A percentile compares a stretch with the other conserved stretches of the same genome.
Evolutionary conservation across 129 eudicot genomes (phyloP).

Genomic region (Flaveria sonorensis): DNA sequence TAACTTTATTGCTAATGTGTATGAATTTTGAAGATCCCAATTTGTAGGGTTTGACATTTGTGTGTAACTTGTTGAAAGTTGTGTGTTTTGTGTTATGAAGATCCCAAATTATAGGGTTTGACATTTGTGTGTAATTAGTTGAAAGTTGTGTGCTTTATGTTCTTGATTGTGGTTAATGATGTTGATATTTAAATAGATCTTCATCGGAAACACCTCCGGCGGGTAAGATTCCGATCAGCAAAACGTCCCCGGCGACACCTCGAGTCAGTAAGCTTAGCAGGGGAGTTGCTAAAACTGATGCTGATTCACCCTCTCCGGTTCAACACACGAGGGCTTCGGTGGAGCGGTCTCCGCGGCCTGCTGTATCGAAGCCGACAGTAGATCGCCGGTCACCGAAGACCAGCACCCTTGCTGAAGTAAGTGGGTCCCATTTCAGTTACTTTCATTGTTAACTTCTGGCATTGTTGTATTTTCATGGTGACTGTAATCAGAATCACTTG

Average conservation of each 20-base stretch:
- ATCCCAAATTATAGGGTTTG: background rate
- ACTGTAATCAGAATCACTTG: no score
- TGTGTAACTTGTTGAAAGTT: background rate
- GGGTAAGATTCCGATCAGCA: slow-evolving; percentile 51
- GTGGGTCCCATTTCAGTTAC: slow-evolving; percentile 25
- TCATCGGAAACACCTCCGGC: slow-evolving; percentile 40
- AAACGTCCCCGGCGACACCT: slow-evolving; percentile 73
- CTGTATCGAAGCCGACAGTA: slow-evolving; percentile 57
- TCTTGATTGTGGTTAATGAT: slow-evolving; percentile 20
- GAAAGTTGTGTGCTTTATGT: background rate
- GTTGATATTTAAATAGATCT: slow-evolving; percentile 50
- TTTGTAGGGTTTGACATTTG: slow-evolving; percentile 18
- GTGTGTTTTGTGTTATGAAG: background rate
- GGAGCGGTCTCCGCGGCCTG: slow-evolving; percentile 72
- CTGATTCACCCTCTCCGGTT: slow-evolving; percentile 69
- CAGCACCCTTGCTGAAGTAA: slow-evolving; percentile 71
- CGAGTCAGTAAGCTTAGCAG: slow-evolving; percentile 54
- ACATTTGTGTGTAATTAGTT: background rate
- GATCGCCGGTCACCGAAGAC: slow-evolving; percentile 69
- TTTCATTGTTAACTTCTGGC: background rate
- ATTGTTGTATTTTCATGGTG: no score
- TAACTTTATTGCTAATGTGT: background rate
- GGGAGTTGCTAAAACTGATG: slow-evolving; percentile 57
- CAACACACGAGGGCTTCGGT: slow-evolving; percentile 49
- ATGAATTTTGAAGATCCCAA: slow-evolving; percentile 8